Base-by-base conservation (phyloP, 257 asterid genomes). In the Leonotis leonurus region DNA sequence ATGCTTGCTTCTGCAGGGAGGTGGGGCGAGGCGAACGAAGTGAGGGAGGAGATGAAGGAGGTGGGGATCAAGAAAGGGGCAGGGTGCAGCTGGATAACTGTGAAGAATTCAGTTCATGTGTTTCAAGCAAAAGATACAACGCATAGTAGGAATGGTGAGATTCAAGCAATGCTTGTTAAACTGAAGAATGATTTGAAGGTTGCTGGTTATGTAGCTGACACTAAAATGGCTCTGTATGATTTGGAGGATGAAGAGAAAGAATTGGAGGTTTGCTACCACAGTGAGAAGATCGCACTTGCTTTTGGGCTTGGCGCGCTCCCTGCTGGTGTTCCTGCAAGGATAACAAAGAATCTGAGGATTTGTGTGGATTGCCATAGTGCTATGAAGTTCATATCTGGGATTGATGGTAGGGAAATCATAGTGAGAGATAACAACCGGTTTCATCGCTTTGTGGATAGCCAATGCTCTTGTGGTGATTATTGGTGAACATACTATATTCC, bases 351-450 rank as follows among this genome's bases (percentile, higher is more conserved):
- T 55, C 80, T 90, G 18, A 78, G 97, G 70, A 84, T 90, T 9
- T 90, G 97, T 73, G 90, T 85, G 67, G 97, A 90, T 65, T 90
- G 95, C 62, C 97, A 90, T 64, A 81, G 90, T 67, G 97, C 96
- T 13, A 81, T 90, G 16, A 90, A 85, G 73, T 79, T 85, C 77
- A 83, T 87, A 41, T 65, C 70, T 2, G 21, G 63, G 2, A 65
- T 90, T 74, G 84, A 77, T 60, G 71, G 75, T 8, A 58, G 97
- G 60, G 95, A 90, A 74, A 87, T 90, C 52, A 67, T 85, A 8
- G 88, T 90, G 29, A 80, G 97, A 65, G 97, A 90, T 60, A 90
- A 81, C 60, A 85, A 77, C 62, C 68, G 90, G 43, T 90, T 85
- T 75, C 97, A 90, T 68, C 72, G 69, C 35, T 90, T 90, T 45